Base-by-base conservation (phyloP, 2,329 filamentous ascomycete genomes). In the Colletotrichum melonis region DNA sequence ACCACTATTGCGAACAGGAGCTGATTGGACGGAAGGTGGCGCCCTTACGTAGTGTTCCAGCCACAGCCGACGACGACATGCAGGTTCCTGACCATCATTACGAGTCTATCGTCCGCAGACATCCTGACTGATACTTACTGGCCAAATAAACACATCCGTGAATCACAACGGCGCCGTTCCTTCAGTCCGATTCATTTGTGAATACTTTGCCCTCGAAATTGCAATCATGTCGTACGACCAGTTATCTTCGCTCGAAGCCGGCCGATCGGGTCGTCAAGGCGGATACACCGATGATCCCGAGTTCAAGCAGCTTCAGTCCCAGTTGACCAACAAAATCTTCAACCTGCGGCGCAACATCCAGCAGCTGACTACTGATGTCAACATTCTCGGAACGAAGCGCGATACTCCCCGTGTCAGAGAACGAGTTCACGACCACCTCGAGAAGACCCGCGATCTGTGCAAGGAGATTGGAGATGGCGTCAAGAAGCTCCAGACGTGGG, bases 381-480 rank as follows among this genome's bases (percentile, higher is more conserved):
- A 91, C 54, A 91, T 97, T 16, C 88, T 99, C 32, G 96, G 97
- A 11, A 98, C 95, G 9, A 94, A 93, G 82, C 93, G 95, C 74
- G 97, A 99, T 82, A 98, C 95, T 4, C 94, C 97, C 75, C 91
- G 95, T 63, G 92, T 98, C 75, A 92, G 96, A 64, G 97, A 99
- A 84, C 89, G 97, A 77, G 95, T 99, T 30, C 94, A 97, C 81
- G 93, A 94, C 78, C 87, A 95, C 11, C 89, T 98, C 68, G 94
- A 97, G 76, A 95, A 98, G 84, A 95, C 95, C 38, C 92, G 94
- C 70, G 90, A 92, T 69, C 90, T 93, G 70, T 98, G 98, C 87
- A 95, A 96, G 83, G 93, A 97, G 69, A 93, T 97, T 74, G 97
- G 95, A 76, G 95, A 98, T 79, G 95, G 95, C 6, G 89, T 99